Conservation (phyloP, 2,329 filamentous ascomycete species). For the Gliomastix tumulicola region DNA sequence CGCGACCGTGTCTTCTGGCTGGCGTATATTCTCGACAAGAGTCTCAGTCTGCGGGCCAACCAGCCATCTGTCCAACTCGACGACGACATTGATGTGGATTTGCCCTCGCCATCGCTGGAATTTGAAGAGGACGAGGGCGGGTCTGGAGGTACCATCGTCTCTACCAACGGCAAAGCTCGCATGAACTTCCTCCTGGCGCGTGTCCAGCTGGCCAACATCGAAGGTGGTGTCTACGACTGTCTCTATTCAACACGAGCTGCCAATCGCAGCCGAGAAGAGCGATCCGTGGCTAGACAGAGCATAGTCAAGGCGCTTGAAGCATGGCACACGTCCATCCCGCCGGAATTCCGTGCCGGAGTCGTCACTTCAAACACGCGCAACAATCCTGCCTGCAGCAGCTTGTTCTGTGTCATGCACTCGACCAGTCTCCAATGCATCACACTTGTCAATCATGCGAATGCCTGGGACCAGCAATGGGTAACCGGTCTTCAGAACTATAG, state of each 20-base stretch:
- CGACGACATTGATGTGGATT: neutral
- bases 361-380: constrained; percentile 1
- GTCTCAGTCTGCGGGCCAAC: neutral
- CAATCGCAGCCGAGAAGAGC: neutral
- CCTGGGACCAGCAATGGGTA: constrained; percentile 1
- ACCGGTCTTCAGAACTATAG: neutral
- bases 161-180: neutral
- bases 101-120: constrained; percentile 11
- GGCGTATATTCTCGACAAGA: neutral
- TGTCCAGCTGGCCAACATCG: constrained; percentile 4
- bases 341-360: constrained; percentile 1
- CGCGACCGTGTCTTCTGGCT: constrained; percentile 12
- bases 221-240: constrained; percentile 5
- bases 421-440: constrained; percentile 1
- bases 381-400: neutral
- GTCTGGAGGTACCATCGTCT: neutral
- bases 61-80: neutral
- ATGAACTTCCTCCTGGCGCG: constrained; percentile 4
- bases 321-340: neutral
- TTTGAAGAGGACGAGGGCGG: neutral
- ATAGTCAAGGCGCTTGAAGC: neutral
- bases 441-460: neutral
- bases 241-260: constrained; percentile 3
- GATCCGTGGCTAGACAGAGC: neutral
- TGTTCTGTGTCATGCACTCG: constrained; percentile 1